Evolutionary conservation across 129 eudicot species (phyloP).

Genomic region (Chrysanthemum makinoi): DNA sequence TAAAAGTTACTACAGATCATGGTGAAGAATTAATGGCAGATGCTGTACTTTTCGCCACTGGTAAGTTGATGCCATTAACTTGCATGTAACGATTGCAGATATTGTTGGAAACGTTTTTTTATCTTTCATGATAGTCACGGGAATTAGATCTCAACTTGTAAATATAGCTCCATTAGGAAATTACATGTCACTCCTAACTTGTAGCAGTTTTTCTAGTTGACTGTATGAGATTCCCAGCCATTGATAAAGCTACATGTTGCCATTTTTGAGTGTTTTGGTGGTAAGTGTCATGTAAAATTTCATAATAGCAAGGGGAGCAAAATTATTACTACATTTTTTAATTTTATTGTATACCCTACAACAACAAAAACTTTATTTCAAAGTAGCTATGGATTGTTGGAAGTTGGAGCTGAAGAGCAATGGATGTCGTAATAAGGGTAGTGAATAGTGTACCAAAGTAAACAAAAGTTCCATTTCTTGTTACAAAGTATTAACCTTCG

Average conservation of each 20-base stretch:
- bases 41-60: conserved; percentile 97
- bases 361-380: background rate
- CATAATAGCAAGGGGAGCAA: conserved; percentile 10
- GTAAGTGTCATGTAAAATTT: background rate
- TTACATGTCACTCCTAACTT: conserved; percentile 5
- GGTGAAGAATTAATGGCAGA: conserved; percentile 94
- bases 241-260: conserved; percentile 1
- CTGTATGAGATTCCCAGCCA: conserved; percentile 1
- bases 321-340: background rate
- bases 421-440: no score
- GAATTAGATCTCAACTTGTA: background rate
- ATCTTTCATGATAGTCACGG: background rate
- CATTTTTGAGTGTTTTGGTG: conserved; percentile 15
- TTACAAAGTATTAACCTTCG: conserved; percentile 2
- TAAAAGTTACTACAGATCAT: conserved; percentile 82
- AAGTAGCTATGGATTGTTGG: no score
- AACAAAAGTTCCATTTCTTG: conserved; percentile 1
- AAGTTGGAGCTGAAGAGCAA: no score
- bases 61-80: conserved; percentile 36
- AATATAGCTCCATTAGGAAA: background rate
- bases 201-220: background rate
- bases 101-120: background rate
- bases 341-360: background rate
- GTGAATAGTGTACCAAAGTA: no score
- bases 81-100: background rate